Conservation (phyloP, 148 eudicot genomes). For the Heliamphora exappendiculata region DNA sequence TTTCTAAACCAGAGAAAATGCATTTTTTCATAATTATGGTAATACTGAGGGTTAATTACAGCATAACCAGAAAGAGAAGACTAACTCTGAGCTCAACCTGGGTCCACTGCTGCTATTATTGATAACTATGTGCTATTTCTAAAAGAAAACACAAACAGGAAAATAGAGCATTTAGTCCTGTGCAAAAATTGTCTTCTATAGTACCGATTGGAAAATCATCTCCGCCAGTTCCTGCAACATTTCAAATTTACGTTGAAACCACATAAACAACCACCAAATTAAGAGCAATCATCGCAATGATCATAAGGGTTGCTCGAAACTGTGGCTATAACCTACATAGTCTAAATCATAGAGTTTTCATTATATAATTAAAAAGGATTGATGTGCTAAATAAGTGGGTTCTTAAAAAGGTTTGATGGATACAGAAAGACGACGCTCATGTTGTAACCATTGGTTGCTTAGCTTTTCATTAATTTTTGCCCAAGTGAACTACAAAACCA, state of each 20-base stretch:
- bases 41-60: neutral
- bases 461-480: too few species aligned
- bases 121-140: neutral
- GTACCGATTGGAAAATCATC: constrained; percentile 80
- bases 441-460: too few species aligned
- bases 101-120: neutral
- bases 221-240: constrained; percentile 80
- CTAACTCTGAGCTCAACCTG: neutral
- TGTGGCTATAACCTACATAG: neutral
- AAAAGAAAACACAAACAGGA: neutral
- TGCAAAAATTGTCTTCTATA: constrained; percentile 21
- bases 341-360: too few species aligned
- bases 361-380: too few species aligned
- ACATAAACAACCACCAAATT: neutral
- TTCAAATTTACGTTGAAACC: neutral
- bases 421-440: too few species aligned
- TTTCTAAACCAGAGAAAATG: neutral
- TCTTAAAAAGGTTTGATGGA: too few species aligned
- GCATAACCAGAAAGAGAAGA: neutral
- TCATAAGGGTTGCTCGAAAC: neutral
- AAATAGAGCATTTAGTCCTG: neutral
- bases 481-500: too few species aligned
- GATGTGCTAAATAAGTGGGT: too few species aligned
- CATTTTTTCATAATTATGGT: neutral
- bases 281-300: neutral